These are phyloP conservation scores for Leptodermis oblonga DNA, from an alignment of 257 asterid species.

Conservation along the genomic window DNA sequence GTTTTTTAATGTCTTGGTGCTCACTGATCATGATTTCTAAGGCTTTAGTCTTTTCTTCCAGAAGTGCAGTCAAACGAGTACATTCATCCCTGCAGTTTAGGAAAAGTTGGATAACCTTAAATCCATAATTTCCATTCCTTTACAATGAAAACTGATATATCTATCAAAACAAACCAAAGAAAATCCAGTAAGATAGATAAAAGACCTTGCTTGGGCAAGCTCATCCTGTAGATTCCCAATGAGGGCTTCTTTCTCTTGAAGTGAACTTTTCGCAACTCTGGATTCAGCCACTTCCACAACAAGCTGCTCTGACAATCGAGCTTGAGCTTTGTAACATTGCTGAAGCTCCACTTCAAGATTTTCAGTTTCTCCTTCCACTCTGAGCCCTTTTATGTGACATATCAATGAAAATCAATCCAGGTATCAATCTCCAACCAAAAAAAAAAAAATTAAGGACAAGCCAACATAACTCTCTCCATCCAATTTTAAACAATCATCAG, in stretches of 20 bases:
- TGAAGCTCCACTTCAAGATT: constrained; percentile 87
- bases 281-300: constrained; percentile 97
- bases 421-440: constrained; percentile 5
- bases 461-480: not conserved
- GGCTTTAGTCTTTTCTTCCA: constrained; percentile 82
- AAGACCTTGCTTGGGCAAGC: constrained; percentile 69
- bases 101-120: not conserved
- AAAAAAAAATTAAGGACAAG: not conserved
- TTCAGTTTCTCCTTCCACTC: constrained; percentile 98
- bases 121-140: not conserved
- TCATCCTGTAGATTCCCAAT: constrained; percentile 63
- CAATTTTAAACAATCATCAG: not conserved
- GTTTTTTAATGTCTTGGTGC: constrained; percentile 65
- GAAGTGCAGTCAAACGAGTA: constrained; percentile 46
- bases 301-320: constrained; percentile 92
- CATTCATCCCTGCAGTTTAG: constrained; percentile 69
- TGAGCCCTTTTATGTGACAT: constrained; percentile 55
- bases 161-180: not conserved
- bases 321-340: constrained; percentile 94
- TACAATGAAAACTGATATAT: not conserved
- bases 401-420: constrained; percentile 17
- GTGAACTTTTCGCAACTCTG: constrained; percentile 62
- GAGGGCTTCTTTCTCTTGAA: constrained; percentile 70
- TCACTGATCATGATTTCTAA: constrained; percentile 75
- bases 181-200: not conserved